Conservation (phyloP, 176 grass and related monocot genomes). For the Avena sativa region DNA sequence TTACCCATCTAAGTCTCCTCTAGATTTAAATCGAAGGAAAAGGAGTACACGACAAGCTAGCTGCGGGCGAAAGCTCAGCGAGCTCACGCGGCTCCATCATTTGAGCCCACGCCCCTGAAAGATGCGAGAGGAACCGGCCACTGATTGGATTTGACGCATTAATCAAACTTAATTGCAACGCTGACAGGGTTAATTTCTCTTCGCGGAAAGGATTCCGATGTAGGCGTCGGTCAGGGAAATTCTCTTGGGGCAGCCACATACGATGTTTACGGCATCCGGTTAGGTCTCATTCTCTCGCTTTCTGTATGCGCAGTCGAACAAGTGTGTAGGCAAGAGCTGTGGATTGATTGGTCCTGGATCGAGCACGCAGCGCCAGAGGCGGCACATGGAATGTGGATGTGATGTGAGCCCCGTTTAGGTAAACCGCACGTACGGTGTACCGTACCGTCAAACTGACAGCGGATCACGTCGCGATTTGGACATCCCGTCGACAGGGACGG, state of each 20-base stretch:
- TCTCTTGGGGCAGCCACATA: neutral
- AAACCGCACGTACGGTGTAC: neutral
- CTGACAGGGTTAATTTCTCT: neutral
- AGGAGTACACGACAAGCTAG: neutral
- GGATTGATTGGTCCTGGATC: constrained; percentile 6
- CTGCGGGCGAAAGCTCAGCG: neutral
- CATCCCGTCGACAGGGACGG: neutral
- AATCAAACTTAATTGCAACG: neutral
- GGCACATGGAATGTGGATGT: neutral
- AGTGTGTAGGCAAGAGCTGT: neutral
- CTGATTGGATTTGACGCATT: constrained; percentile 1
- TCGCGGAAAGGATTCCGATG: neutral
- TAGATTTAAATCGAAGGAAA: neutral
- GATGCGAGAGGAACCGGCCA: neutral
- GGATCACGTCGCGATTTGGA: constrained; percentile 26
- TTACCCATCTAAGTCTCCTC: neutral
- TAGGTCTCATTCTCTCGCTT: neutral
- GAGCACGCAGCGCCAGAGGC: constrained; percentile 48
- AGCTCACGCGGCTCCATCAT: neutral
- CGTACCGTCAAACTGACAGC: neutral
- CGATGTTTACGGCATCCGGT: neutral
- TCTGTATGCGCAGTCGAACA: neutral
- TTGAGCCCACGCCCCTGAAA: constrained; percentile 1
- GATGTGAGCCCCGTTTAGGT: neutral
- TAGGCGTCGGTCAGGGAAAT: neutral